Evolutionary conservation across 345 rosid species (phyloP).

Genomic region (Aquilaria sinensis): DNA sequence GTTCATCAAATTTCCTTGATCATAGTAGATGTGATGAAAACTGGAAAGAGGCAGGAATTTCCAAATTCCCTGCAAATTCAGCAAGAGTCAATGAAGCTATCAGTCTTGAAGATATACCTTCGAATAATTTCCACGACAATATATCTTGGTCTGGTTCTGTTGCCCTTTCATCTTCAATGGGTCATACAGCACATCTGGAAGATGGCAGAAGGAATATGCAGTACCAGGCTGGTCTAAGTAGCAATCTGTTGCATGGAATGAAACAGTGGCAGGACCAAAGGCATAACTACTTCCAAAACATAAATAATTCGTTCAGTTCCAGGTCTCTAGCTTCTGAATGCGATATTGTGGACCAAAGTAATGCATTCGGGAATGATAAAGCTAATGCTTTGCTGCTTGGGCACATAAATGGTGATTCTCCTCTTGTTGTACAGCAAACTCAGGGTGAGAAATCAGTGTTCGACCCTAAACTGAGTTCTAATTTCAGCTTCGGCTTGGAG

Average conservation of each 20-base stretch:
- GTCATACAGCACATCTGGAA: constrained; percentile 23
- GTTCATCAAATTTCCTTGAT: constrained; percentile 42
- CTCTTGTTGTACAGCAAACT: constrained; percentile 23
- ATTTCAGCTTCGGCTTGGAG: constrained; percentile 28
- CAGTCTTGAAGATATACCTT: constrained; percentile 26
- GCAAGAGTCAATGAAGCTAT: constrained; percentile 34
- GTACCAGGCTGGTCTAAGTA: constrained; percentile 37
- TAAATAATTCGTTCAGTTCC: constrained; percentile 27
- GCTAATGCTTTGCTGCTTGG: constrained; percentile 30
- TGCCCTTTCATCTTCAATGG: constrained; percentile 38
- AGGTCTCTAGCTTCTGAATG: constrained; percentile 31
- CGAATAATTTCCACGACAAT: constrained; percentile 24
- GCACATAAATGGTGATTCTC: constrained; percentile 25
- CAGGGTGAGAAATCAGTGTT: constrained; percentile 30
- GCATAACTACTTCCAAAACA: constrained; percentile 21
- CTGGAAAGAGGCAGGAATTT: constrained; percentile 45
- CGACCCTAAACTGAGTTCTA: constrained; percentile 31
- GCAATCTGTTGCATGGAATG: constrained; percentile 36
- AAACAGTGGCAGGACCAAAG: constrained; percentile 48
- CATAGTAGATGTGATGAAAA: constrained; percentile 31
- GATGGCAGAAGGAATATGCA: constrained; percentile 37
- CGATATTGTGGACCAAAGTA: constrained; percentile 25
- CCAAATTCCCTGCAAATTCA: constrained; percentile 43
- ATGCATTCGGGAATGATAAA: constrained; percentile 18
- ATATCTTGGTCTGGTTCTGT: constrained; percentile 18